A percentile compares a stretch with the other conserved stretches of the same genome.
These are phyloP conservation scores for Graphilbum ipis-grandicollis DNA, from an alignment of 2,329 filamentous ascomycete species.

Conservation along the genomic window DNA sequence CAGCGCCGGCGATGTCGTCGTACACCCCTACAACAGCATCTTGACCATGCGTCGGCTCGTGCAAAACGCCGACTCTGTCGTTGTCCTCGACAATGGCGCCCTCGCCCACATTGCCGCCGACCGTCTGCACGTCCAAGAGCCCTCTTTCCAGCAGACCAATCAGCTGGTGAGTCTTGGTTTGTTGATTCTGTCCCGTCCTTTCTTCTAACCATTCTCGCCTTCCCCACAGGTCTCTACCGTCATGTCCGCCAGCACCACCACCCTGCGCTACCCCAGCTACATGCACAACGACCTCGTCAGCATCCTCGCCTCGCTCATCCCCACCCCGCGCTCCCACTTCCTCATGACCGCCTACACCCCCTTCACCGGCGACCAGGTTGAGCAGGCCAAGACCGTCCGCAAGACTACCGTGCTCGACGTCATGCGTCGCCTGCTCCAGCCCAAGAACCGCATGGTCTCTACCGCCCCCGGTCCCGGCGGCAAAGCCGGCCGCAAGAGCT, in stretches of 20 bases:
- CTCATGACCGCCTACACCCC: slow-evolving; percentile 97
- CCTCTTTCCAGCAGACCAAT: slow-evolving; percentile 94
- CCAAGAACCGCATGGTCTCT: slow-evolving; percentile 98
- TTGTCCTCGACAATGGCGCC: slow-evolving; percentile 91
- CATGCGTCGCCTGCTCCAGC: slow-evolving; percentile 86
- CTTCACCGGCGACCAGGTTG: slow-evolving; percentile 89
- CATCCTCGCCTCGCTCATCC: slow-evolving; percentile 89
- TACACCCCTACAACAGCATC: slow-evolving; percentile 95
- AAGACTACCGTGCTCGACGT: slow-evolving; percentile 97
- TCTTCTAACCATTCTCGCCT: background rate
- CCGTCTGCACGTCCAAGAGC: slow-evolving; percentile 82
- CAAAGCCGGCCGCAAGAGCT: slow-evolving; percentile 58
- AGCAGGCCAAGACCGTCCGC: slow-evolving; percentile 91
- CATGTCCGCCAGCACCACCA: slow-evolving; percentile 96
- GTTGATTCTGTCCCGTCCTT: background rate
- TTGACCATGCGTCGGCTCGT: slow-evolving; percentile 80
- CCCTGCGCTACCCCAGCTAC: slow-evolving; percentile 90
- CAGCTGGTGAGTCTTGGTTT: slow-evolving; percentile 46
- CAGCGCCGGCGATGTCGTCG: slow-evolving; percentile 75
- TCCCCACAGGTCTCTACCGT: slow-evolving; percentile 61
- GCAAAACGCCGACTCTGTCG: slow-evolving; percentile 93
- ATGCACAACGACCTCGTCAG: slow-evolving; percentile 99
- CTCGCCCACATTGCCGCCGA: slow-evolving; percentile 88
- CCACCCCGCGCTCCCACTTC: slow-evolving; percentile 93
- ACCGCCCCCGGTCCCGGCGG: slow-evolving; percentile 51